Base-by-base conservation (phyloP, 1,139 yeast species). In the Trichomonascaceae sp. region DNA sequence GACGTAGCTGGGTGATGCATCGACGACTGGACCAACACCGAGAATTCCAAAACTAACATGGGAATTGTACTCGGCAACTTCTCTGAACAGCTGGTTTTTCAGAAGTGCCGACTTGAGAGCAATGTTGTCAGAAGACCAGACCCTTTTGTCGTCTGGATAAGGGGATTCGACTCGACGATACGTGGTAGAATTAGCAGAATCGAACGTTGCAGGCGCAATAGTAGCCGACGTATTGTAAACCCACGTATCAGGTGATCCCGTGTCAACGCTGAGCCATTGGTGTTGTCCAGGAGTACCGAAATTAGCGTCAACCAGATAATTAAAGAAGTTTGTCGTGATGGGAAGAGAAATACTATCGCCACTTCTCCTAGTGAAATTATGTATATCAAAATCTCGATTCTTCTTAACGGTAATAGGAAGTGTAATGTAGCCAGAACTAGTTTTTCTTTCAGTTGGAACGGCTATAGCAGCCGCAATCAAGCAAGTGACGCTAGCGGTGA, bases 231-330 rank as follows among this genome's bases (percentile, higher is more conserved):
- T 1, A 68, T 74, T 55, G 51, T 63, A 62, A 30, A 66, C 63
- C 80, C 80, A 76, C 57, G 76, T 71, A 59, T 77, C 80, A 6
- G 79, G 68, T 6, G 79, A 75, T 2, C 80, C 80, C 13, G 80
- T 77, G 58, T 77, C 81, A 8, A 77, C 55, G 50, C 73, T 63
- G 1, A 75, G 77, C 50, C 73, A 72, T 27, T 84, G 77, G 10
- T 72, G 65, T 60, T 81, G 83, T 0, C 73, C 66, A 8, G 82
- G 76, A 1, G 86, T 77, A 27, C 32, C 9, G 32, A 27, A 27
- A 7, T 27, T 27, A 27, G 10, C 32, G 9, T 7, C 32, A 3
- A 27, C 12, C 12, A 27, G 32, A 12, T 27, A 27, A 7, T 27
- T 7, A 27, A 27, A 27, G 32, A 27, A 27, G 9, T 5, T 22